These are phyloP conservation scores for Cytospora mali DNA, from an alignment of 2,329 filamentous ascomycete species.

Conservation along the genomic window DNA sequence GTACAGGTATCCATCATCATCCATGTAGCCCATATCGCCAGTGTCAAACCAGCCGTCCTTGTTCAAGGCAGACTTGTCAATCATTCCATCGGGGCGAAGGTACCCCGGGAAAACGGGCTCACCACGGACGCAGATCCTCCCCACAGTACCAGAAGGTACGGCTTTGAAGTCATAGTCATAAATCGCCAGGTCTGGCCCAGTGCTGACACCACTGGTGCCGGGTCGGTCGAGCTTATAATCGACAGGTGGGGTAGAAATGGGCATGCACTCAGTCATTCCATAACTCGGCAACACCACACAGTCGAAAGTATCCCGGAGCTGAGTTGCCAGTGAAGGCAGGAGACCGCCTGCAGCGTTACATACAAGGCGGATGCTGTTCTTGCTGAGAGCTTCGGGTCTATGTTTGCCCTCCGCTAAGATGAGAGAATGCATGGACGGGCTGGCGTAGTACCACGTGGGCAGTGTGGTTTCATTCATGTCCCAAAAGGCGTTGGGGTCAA, in stretches of 20 bases:
- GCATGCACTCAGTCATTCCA: constrained; percentile 88
- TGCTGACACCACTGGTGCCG: constrained; percentile 79
- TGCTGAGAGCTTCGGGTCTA: constrained; percentile 57
- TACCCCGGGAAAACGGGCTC: constrained; percentile 86
- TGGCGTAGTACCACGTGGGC: constrained; percentile 90
- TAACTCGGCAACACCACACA: constrained; percentile 88
- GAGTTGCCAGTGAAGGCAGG: constrained; percentile 78
- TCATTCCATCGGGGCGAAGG: constrained; percentile 72
- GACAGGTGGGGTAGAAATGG: constrained; percentile 78
- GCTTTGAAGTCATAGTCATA: constrained; percentile 70
- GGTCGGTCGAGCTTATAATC: constrained; percentile 64
- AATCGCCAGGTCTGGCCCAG: constrained; percentile 81
- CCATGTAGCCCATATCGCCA: constrained; percentile 81
- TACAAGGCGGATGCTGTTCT: constrained; percentile 73
- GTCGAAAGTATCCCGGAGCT: constrained; percentile 73
- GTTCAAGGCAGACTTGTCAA: constrained; percentile 75
- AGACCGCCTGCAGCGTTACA: constrained; percentile 84
- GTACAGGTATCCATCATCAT: constrained; percentile 78
- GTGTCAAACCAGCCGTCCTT: constrained; percentile 82
- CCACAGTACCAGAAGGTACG: constrained; percentile 69
- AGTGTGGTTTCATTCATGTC: constrained; percentile 70
- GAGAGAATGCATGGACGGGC: constrained; percentile 92
- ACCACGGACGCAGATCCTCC: constrained; percentile 80
- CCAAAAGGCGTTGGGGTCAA: constrained; percentile 86
- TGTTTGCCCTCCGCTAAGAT: constrained; percentile 74